These are phyloP conservation scores for Multifurca ochricompacta DNA, from an alignment of 768 basidiomycete species.

Conservation along the genomic window DNA sequence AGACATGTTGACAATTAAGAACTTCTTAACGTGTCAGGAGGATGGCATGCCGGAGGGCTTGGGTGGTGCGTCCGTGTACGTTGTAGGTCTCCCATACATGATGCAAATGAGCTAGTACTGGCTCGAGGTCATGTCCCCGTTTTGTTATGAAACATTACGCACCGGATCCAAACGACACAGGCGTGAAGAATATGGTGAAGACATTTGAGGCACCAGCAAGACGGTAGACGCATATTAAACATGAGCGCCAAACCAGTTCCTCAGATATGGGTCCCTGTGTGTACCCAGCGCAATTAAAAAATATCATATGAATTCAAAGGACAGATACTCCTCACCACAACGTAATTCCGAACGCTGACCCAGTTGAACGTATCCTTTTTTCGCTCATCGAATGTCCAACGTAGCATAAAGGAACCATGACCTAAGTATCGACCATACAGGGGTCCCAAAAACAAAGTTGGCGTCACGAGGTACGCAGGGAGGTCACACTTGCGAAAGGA, in stretches of 20 bases:
- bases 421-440: conserved; percentile 49
- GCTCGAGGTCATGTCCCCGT: conserved; percentile 4
- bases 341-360: conserved; percentile 65
- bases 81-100: conserved; percentile 86
- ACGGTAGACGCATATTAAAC: conserved; percentile 66
- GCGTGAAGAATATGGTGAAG: conserved; percentile 71
- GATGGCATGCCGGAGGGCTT: conserved; percentile 58
- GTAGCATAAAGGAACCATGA: conserved; percentile 39
- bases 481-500: conserved; percentile 22
- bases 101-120: conserved; percentile 71
- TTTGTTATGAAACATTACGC: conserved; percentile 22
- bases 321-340: conserved; percentile 35
- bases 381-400: conserved; percentile 38
- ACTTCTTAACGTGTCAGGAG: conserved; percentile 42
- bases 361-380: conserved; percentile 37
- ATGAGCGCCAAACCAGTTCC: conserved; percentile 85
- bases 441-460: conserved; percentile 71
- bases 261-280: conserved; percentile 88
- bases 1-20: conserved; percentile 1
- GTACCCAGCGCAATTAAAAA: not conserved
- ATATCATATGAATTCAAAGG: no score
- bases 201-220: conserved; percentile 48
- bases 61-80: conserved; percentile 55
- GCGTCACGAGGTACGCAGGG: conserved; percentile 56
- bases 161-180: conserved; percentile 87